A percentile compares a stretch with the other conserved stretches of the same genome.
Conservation (phyloP, 805 yeast species). For the Spathaspora gorwiae region DNA sequence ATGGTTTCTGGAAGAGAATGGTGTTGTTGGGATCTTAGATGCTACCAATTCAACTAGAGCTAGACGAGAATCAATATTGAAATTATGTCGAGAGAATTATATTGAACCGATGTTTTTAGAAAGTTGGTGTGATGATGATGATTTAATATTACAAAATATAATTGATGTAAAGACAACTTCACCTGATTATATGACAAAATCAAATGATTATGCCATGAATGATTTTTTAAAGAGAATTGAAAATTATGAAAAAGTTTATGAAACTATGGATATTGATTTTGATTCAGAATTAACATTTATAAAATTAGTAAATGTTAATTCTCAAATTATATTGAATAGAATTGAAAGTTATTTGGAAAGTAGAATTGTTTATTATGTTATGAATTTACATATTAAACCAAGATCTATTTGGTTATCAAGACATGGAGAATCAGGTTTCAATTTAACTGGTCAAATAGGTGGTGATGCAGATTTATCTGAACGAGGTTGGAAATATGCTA, state of each 20-base stretch:
- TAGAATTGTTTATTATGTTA: constrained; percentile 89
- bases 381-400: constrained; percentile 92
- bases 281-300: constrained; percentile 75
- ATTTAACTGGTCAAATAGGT: constrained; percentile 91
- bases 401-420: constrained; percentile 90
- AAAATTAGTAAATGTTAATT: constrained; percentile 80
- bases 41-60: constrained; percentile 84
- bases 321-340: constrained; percentile 82
- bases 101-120: constrained; percentile 92
- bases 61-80: constrained; percentile 61
- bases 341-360: constrained; percentile 87
- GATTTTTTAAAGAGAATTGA: constrained; percentile 74
- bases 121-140: constrained; percentile 83
- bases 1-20: constrained; percentile 79
- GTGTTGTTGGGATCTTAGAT: constrained; percentile 89
- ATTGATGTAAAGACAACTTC: constrained; percentile 82
- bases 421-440: constrained; percentile 92
- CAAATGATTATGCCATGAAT: constrained; percentile 63
- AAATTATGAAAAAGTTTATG: constrained; percentile 69
- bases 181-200: constrained; percentile 71
- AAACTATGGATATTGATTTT: constrained; percentile 58
- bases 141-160: constrained; percentile 72
- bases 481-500: constrained; percentile 80
- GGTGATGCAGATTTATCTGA: constrained; percentile 86
- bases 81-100: constrained; percentile 55